Conservation (phyloP, 2,329 filamentous ascomycete species). For the Ceratocystis diversiconidia region DNA sequence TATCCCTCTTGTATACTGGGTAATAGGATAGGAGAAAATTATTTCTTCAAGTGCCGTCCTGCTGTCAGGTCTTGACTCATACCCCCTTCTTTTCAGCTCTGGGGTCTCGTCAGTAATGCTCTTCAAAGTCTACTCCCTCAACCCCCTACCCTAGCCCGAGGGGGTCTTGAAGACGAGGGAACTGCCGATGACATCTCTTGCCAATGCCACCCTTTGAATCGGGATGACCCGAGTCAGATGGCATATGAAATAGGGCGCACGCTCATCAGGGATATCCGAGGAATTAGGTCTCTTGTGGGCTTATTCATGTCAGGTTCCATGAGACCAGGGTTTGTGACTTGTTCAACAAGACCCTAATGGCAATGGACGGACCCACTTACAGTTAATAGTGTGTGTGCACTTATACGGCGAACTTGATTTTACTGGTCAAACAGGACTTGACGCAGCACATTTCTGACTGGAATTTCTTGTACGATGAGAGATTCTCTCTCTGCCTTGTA, state of each 20-base stretch:
- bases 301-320: neutral
- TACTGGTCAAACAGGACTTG: neutral
- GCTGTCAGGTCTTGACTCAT: neutral
- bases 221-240: neutral
- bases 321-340: neutral
- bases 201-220: neutral
- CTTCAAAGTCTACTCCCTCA: neutral
- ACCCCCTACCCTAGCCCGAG: neutral
- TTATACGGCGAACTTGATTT: neutral
- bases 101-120: neutral
- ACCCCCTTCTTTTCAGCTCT: slow-evolving; percentile 5
- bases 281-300: neutral
- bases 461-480: neutral
- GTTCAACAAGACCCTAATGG: neutral
- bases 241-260: neutral
- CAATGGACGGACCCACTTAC: neutral
- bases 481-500: neutral
- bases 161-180: neutral
- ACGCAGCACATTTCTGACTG: neutral
- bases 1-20: neutral
- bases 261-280: neutral
- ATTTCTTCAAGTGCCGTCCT: neutral
- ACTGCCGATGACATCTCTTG: neutral
- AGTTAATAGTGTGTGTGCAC: neutral
- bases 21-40: neutral